phyloP scores from a whole-genome alignment of 768 basidiomycete genomes.

The Mycena pura region DNA sequence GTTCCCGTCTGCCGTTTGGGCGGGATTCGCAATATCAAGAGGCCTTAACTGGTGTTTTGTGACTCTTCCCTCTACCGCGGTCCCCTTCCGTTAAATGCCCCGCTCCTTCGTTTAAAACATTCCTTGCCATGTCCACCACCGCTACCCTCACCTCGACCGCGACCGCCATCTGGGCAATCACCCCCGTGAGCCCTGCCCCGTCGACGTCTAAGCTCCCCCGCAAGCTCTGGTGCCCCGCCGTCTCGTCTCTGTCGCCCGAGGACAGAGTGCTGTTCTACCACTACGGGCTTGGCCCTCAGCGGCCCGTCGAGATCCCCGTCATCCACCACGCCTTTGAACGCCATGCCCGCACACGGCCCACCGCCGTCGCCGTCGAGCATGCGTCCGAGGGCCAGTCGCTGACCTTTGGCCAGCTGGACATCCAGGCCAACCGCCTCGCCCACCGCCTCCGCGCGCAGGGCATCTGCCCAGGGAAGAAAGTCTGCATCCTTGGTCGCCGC shows the following conservation, averaged over 20 bases:
- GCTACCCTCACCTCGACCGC: slow-evolving; percentile 3
- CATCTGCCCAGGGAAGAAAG: slow-evolving; percentile 48
- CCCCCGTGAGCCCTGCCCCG: slow-evolving; percentile 4
- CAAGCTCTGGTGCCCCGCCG: slow-evolving; percentile 18
- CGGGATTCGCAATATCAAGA: no score
- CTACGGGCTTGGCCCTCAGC: slow-evolving; percentile 30
- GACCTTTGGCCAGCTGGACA: slow-evolving; percentile 40
- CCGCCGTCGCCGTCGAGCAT: slow-evolving; percentile 36
- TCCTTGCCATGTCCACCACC: slow-evolving; percentile 15
- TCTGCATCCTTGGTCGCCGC: slow-evolving; percentile 53
- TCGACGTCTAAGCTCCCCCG: slow-evolving; percentile 13
- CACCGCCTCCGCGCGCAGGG: slow-evolving; percentile 44
- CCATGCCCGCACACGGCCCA: slow-evolving; percentile 31
- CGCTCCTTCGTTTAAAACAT: slow-evolving; percentile 19
- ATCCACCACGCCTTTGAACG: slow-evolving; percentile 37
- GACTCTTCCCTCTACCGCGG: slow-evolving; percentile 17
- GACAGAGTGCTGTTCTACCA: slow-evolving; percentile 34
- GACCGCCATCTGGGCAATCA: slow-evolving; percentile 11
- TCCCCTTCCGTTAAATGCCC: slow-evolving; percentile 16
- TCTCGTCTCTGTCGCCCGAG: slow-evolving; percentile 27
- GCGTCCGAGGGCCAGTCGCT: slow-evolving; percentile 30
- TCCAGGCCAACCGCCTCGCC: slow-evolving; percentile 40
- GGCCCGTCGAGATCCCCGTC: slow-evolving; percentile 30
- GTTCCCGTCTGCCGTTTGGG: slow-evolving; percentile 15
- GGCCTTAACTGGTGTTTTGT: no score